These are phyloP conservation scores for Carnegiea gigantea DNA, from an alignment of 179 eudicot species.

Conservation along the genomic window DNA sequence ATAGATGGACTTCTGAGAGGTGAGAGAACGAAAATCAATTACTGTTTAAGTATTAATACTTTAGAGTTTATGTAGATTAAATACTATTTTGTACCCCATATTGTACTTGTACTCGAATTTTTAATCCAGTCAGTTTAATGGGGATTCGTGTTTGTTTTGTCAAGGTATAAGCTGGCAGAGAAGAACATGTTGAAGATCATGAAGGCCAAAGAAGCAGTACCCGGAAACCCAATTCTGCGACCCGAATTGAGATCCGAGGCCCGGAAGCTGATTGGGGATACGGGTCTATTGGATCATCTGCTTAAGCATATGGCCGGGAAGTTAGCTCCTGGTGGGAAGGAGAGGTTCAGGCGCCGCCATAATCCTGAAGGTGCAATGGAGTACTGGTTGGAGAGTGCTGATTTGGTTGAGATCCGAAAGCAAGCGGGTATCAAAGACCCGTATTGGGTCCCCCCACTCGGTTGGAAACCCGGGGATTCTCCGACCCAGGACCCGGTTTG, in stretches of 20 bases:
- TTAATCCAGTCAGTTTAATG: background rate
- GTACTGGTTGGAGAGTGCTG: constrained; percentile 91
- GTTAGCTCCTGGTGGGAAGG: constrained; percentile 74
- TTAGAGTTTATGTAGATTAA: background rate
- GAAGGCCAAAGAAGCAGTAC: constrained; percentile 68
- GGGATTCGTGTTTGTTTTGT: constrained; percentile 1
- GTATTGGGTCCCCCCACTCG: constrained; percentile 86
- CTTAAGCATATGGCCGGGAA: constrained; percentile 95
- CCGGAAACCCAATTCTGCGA: constrained; percentile 66
- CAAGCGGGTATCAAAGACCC: constrained; percentile 71
- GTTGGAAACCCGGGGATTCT: constrained; percentile 85
- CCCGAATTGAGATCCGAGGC: constrained; percentile 82
- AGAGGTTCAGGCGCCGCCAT: constrained; percentile 78
- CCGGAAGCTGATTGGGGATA: constrained; percentile 80
- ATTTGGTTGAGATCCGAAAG: constrained; percentile 57
- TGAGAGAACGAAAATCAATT: constrained; percentile 17
- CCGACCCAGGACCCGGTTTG: constrained; percentile 68
- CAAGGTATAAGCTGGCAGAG: constrained; percentile 80
- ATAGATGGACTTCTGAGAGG: constrained; percentile 84
- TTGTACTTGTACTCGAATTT: constrained; percentile 25
- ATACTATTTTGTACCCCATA: constrained; percentile 5
- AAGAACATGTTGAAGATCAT: constrained; percentile 62
- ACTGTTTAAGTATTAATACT: too few species aligned
- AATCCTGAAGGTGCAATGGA: constrained; percentile 94
- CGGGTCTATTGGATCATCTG: constrained; percentile 87